Conservation (phyloP, 2,329 filamentous ascomycete species). For the Phialophora macrospora region DNA sequence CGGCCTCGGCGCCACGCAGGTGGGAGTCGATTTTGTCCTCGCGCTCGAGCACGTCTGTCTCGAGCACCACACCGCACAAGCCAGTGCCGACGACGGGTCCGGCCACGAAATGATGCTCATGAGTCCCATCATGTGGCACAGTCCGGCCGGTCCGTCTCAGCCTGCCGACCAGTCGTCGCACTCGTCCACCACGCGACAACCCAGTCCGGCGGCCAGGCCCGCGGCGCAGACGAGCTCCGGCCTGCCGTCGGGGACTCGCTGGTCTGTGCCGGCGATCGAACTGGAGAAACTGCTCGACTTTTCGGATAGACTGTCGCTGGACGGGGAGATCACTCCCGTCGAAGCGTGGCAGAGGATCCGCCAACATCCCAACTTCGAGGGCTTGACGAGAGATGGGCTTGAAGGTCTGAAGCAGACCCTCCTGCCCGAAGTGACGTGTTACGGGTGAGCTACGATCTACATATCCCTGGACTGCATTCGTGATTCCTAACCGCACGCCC, state of each 20-base stretch:
- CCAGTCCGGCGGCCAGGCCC: not conserved
- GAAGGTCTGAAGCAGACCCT: constrained; percentile 41
- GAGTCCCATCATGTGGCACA: constrained; percentile 39
- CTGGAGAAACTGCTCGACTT: constrained; percentile 41
- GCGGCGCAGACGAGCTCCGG: constrained; percentile 20
- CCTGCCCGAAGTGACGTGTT: constrained; percentile 45
- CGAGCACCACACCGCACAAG: constrained; percentile 35
- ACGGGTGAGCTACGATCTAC: constrained; percentile 43
- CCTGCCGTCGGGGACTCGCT: constrained; percentile 32
- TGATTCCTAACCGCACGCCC: not conserved
- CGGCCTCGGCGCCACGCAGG: constrained; percentile 41
- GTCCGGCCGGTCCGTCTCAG: constrained; percentile 24
- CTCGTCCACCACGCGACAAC: constrained; percentile 4
- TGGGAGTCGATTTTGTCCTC: constrained; percentile 44
- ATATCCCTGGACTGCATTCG: not conserved
- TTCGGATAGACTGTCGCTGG: constrained; percentile 38
- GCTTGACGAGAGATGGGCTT: constrained; percentile 41
- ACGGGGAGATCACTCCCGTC: constrained; percentile 48
- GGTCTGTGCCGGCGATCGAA: constrained; percentile 41
- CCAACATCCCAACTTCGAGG: constrained; percentile 43
- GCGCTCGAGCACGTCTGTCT: constrained; percentile 42
- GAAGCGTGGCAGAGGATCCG: constrained; percentile 49
- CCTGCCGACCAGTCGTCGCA: not conserved
- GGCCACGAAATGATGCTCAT: constrained; percentile 43
- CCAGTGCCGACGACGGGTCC: constrained; percentile 29